Evolutionary conservation across 768 basidiomycete species (phyloP).

Genomic region (Trametes cinnabarina): DNA sequence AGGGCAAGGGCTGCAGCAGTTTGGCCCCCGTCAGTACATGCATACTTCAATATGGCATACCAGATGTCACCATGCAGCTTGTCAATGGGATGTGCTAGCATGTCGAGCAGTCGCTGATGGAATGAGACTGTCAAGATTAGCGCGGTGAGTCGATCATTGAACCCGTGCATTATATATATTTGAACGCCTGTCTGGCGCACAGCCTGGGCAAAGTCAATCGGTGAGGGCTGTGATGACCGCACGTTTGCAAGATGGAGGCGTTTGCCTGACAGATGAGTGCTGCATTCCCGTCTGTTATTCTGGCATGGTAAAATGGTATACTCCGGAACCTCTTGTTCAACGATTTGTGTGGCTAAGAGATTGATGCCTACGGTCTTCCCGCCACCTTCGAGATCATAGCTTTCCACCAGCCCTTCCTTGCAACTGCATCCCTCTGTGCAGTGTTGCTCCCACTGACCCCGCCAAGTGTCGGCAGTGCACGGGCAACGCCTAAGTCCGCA

Average conservation of each 20-base stretch:
- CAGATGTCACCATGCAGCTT: constrained; percentile 3
- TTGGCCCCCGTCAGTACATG: constrained; percentile 13
- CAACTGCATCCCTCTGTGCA: neutral
- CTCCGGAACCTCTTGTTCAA: too few relatives aligned
- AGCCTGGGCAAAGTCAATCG: neutral
- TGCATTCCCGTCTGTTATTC: too few relatives aligned
- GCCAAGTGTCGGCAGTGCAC: neutral
- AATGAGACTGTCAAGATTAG: neutral
- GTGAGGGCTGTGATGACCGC: neutral
- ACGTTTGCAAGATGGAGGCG: too few relatives aligned
- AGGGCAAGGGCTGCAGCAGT: constrained; percentile 11
- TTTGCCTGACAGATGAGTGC: neutral
- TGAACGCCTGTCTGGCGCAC: neutral
- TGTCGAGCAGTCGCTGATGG: neutral
- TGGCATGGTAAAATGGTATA: too few relatives aligned
- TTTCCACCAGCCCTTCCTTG: neutral
- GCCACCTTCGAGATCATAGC: neutral
- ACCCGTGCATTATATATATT: too few relatives aligned
- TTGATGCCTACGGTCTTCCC: too few relatives aligned
- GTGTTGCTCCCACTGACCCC: neutral
- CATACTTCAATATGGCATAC: neutral
- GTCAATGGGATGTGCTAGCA: neutral
- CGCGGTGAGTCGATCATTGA: too few relatives aligned
- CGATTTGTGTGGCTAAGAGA: too few relatives aligned
- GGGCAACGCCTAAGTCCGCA: neutral